Base-by-base conservation (phyloP, 2,329 filamentous ascomycete species). In the Penicillium sp. region DNA sequence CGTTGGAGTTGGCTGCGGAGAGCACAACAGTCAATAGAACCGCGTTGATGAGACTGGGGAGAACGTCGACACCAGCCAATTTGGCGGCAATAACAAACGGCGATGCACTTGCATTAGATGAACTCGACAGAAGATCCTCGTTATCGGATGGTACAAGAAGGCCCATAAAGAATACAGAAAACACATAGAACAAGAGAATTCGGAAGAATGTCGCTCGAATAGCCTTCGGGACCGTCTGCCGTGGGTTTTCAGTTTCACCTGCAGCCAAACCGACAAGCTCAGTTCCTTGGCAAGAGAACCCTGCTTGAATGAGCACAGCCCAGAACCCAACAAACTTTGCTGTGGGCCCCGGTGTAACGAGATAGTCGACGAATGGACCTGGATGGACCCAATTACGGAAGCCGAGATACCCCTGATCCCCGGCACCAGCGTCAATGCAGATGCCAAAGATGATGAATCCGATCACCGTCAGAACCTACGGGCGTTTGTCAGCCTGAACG, bases 41-140 rank as follows among this genome's bases (percentile, higher is more conserved):
- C 1, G 60, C 57, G 42, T 62, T 62, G 27, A 62, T 60, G 19
- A 62, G 50, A 7, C 52, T 45, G 1, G 60, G 60, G 5, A 62
- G 46, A 21, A 52, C 54, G n/a, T 55, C 53, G 19, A 62, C 50
- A 10, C 60, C 60, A 3, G 57, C 60, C 7, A 54, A 16, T 42
- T 57, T 46, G n/a, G 55, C 55, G 21, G 60, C 60, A 35, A 62
- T 60, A 14, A 62, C 60, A 26, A 62, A 62, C n/a, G 60, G 60
- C 10, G 57, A 60, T n/a, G 52, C 60, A 1, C 48, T 39, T 49
- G 60, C 60, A n/a, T 57, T 49, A 21, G 50, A 53, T 8, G 55
- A 49, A 16, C 46, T 35, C 16, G 44, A 49, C 5, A 53, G 31
- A 23, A 62, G 57, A 16, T 54, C 44, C 3, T 31, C 25, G 26